phyloP scores from a whole-genome alignment of 1,284 basidiomycete species.

The Ceratobasidium sp. region DNA sequence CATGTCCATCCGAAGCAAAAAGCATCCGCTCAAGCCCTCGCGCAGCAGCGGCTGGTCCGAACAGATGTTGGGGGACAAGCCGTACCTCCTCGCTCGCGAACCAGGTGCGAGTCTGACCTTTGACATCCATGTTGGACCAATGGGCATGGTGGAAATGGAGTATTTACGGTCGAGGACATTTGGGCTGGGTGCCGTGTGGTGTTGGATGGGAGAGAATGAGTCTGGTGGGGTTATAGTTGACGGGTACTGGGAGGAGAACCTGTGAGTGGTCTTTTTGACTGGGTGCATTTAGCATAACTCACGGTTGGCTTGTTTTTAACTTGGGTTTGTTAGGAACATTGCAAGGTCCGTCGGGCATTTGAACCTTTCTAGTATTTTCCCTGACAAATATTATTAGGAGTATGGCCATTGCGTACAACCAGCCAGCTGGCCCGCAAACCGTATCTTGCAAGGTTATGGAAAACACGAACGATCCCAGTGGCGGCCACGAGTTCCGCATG shows the following conservation, averaged over 20 bases:
- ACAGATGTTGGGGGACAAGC: constrained; percentile 41
- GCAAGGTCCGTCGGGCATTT: constrained; percentile 3
- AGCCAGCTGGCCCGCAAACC: not conserved
- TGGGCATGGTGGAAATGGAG: constrained; percentile 55
- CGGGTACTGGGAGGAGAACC: constrained; percentile 56
- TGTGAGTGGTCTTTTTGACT: constrained; percentile 50
- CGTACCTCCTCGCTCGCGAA: constrained; percentile 44
- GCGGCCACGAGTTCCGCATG: constrained; percentile 25
- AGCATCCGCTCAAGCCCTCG: constrained; percentile 42
- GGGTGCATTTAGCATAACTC: not conserved
- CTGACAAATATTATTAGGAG: not conserved
- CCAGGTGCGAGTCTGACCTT: constrained; percentile 46
- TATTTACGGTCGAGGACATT: constrained; percentile 57
- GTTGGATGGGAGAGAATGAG: constrained; percentile 59
- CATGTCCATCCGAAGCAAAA: constrained; percentile 34
- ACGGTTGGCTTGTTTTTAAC: not conserved
- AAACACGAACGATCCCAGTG: constrained; percentile 4
- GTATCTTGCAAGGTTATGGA: constrained; percentile 17
- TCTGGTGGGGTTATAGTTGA: constrained; percentile 53
- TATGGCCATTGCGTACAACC: not conserved
- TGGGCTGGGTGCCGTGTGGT: constrained; percentile 55
- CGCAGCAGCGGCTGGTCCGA: constrained; percentile 38
- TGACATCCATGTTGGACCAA: constrained; percentile 42
- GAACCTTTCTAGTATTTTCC: too few species aligned
- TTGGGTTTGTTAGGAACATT: not conserved